Evolutionary conservation across 1,139 yeast species (phyloP).

Genomic region (Geotrichum bryndzae): DNA sequence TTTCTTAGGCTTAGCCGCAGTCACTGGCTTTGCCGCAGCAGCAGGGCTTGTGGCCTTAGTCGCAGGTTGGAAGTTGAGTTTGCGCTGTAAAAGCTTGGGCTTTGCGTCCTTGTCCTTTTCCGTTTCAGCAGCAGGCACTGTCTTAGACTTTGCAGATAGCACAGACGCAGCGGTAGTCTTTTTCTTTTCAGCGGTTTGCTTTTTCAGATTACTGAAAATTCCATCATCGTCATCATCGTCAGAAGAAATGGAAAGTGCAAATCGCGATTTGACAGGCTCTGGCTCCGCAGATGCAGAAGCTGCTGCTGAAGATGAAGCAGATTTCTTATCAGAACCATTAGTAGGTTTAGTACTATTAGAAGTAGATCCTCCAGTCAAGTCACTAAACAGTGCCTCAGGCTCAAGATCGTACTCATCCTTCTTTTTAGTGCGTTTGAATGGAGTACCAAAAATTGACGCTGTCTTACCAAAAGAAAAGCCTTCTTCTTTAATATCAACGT

Average conservation of each 20-base stretch:
- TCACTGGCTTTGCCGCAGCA: background rate
- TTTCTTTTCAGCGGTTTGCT: constrained; percentile 1
- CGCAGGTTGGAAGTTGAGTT: background rate
- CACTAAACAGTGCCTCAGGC: constrained; percentile 29
- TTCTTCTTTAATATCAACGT: constrained; percentile 6
- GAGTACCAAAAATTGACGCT: constrained; percentile 30
- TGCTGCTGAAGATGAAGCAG: background rate
- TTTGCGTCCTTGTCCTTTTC: background rate
- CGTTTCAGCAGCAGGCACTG: background rate
- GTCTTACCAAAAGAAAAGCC: constrained; percentile 13
- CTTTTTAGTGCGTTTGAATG: constrained; percentile 21
- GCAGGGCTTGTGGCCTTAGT: background rate
- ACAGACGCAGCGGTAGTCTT: background rate
- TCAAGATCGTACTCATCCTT: constrained; percentile 29
- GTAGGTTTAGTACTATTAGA: background rate
- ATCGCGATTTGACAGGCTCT: constrained; percentile 11
- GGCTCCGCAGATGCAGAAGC: constrained; percentile 1
- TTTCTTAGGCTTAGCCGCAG: background rate
- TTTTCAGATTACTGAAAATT: constrained; percentile 1
- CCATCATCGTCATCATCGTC: constrained; percentile 16
- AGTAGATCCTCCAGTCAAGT: constrained; percentile 19
- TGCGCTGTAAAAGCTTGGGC: background rate
- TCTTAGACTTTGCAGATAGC: background rate
- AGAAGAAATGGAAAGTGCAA: constrained; percentile 10
- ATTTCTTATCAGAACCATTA: background rate